Evolutionary conservation across 352 stramenopile species (phyloP).

Genomic region (Phytophthora agathidicida): DNA sequence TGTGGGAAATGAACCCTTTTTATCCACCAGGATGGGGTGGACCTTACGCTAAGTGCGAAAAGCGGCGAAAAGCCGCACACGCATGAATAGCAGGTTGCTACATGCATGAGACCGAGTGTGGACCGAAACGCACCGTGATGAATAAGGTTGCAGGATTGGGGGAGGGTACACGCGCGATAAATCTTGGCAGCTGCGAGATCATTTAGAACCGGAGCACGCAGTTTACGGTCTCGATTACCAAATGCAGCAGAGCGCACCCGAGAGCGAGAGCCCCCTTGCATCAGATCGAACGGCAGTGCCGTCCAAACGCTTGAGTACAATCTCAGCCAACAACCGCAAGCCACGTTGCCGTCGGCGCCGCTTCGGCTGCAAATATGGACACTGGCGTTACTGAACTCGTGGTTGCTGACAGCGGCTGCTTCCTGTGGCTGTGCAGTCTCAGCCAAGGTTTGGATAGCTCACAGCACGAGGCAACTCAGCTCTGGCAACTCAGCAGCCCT

Average conservation of each 20-base stretch:
- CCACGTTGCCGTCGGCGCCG: no score
- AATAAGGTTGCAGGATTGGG: constrained; percentile 25
- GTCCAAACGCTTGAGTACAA: no score
- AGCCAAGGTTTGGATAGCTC: no score
- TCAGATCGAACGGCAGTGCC: no score
- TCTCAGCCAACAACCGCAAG: no score
- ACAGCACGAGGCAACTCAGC: no score
- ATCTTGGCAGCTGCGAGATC: constrained; percentile 19
- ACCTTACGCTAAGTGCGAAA: constrained; percentile 28
- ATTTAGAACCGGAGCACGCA: constrained; percentile 24
- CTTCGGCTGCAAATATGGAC: constrained; percentile 26
- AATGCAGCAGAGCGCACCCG: background rate
- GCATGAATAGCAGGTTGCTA: no score
- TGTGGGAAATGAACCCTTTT: constrained; percentile 9
- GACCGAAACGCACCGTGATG: constrained; percentile 15
- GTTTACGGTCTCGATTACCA: background rate
- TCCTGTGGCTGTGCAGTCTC: no score
- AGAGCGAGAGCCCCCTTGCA: no score
- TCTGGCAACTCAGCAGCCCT: background rate
- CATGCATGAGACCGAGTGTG: constrained; percentile 30
- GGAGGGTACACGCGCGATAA: constrained; percentile 4
- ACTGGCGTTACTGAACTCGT: constrained; percentile 1
- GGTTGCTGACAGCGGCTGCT: no score
- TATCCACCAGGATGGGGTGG: constrained; percentile 33
- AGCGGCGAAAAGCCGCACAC: constrained; percentile 20